phyloP scores from a whole-genome alignment of 768 basidiomycete species.

The Kwoniella bestiolae region DNA sequence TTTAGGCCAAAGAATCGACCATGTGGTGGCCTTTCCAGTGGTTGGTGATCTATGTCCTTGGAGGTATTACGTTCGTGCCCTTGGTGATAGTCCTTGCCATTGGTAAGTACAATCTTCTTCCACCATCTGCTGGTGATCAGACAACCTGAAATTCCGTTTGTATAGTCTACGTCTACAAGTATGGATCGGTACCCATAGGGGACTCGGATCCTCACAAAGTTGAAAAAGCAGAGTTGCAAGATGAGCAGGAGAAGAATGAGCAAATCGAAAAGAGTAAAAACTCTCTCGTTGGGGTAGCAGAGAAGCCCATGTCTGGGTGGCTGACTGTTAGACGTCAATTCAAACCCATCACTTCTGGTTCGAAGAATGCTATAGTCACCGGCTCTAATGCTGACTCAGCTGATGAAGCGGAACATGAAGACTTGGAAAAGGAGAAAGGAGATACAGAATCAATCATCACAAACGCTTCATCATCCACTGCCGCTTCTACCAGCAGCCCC shows the following conservation, averaged over 20 bases:
- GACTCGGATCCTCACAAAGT: conserved; percentile 62
- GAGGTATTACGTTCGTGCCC: conserved; percentile 87
- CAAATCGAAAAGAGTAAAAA: conserved; percentile 37
- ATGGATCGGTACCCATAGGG: conserved; percentile 82
- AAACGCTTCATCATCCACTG: conserved; percentile 37
- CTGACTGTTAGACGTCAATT: conserved; percentile 48
- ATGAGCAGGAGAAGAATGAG: conserved; percentile 43
- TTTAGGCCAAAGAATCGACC: conserved; percentile 1
- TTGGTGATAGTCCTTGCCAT: conserved; percentile 67
- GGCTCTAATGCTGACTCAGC: background rate
- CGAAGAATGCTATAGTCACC: conserved; percentile 12
- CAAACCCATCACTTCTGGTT: conserved; percentile 12
- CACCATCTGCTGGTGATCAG: background rate
- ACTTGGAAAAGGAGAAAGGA: conserved; percentile 7
- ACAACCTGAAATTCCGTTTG: background rate
- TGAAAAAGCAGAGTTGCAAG: conserved; percentile 53
- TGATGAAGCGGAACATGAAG: conserved; percentile 19
- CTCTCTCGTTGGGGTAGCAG: background rate
- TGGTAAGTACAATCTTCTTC: conserved; percentile 28
- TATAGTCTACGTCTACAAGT: conserved; percentile 59
- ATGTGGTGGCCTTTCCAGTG: conserved; percentile 49
- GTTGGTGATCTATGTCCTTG: conserved; percentile 77
- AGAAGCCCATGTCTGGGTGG: conserved; percentile 43
- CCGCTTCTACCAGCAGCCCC: background rate
- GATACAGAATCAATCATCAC: conserved; percentile 35